Evolutionary conservation across 2,329 filamentous ascomycete genomes (phyloP).

Genomic region (Sphaceloma murrayae): DNA sequence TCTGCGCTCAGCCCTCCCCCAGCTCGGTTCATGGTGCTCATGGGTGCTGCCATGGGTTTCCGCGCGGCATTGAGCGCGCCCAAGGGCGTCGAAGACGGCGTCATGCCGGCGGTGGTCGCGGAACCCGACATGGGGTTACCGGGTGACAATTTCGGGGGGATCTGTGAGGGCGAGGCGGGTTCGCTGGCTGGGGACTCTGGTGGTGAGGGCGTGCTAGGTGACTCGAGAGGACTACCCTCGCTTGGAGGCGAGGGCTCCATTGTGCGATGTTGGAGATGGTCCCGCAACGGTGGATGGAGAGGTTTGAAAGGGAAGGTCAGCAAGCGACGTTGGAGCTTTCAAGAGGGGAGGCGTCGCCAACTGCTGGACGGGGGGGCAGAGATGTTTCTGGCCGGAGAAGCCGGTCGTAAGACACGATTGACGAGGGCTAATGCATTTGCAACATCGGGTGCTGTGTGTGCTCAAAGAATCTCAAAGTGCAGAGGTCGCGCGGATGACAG

Average conservation of each 20-base stretch:
- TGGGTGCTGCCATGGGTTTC: conserved; percentile 40
- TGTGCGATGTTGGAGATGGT: not conserved
- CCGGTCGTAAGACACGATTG: not conserved
- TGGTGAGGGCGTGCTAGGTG: conserved; percentile 16
- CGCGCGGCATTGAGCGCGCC: conserved; percentile 64
- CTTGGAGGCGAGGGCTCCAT: conserved; percentile 13
- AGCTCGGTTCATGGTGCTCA: conserved; percentile 34
- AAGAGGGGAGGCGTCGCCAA: not conserved
- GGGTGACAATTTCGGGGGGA: conserved; percentile 44
- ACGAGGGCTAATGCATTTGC: not conserved
- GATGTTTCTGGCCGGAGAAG: not conserved
- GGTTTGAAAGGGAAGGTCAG: not conserved
- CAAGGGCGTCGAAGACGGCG: conserved; percentile 71
- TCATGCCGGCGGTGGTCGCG: conserved; percentile 49
- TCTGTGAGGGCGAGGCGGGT: not conserved
- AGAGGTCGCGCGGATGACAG: not conserved
- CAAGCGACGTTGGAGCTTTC: conserved; percentile 1
- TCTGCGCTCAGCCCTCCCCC: conserved; percentile 45
- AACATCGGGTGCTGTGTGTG: not conserved
- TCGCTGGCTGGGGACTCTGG: conserved; percentile 15
- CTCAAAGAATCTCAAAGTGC: no score
- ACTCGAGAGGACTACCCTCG: conserved; percentile 15
- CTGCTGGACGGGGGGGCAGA: not conserved
- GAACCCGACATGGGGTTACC: conserved; percentile 51
- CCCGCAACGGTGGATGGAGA: conserved; percentile 1